Evolutionary conservation across 2,329 filamentous ascomycete species (phyloP).

Genomic region (Ophiostoma triangulosporum): DNA sequence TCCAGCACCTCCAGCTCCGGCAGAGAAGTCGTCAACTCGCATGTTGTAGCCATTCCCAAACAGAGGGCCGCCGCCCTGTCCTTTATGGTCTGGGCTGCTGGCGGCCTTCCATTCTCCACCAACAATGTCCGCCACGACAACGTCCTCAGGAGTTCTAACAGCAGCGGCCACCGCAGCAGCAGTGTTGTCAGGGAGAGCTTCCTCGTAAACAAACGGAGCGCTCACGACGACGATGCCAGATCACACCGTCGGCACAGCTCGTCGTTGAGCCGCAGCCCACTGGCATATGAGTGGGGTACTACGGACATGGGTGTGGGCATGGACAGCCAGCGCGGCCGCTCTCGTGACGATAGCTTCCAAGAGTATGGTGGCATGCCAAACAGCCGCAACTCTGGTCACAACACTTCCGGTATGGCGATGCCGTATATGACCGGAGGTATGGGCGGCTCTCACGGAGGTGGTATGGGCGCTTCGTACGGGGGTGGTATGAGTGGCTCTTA

Average conservation of each 20-base stretch:
- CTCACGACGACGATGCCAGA: neutral
- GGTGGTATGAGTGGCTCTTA: too few relatives aligned
- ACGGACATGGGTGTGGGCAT: neutral
- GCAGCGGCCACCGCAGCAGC: neutral
- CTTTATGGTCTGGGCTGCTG: neutral
- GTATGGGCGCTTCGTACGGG: too few relatives aligned
- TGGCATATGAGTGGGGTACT: neutral
- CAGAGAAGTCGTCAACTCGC: neutral
- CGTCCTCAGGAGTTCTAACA: neutral
- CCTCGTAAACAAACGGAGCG: neutral
- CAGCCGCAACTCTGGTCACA: neutral
- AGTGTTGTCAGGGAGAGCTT: neutral
- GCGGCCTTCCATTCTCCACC: neutral
- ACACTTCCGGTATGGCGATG: neutral
- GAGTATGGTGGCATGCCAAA: neutral
- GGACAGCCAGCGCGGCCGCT: neutral
- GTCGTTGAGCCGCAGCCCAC: neutral
- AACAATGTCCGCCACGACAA: neutral
- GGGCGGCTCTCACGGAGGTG: neutral
- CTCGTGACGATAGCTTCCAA: neutral
- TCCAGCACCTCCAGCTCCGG: neutral
- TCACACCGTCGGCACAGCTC: neutral
- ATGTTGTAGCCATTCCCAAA: neutral
- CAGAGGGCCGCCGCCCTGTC: neutral
- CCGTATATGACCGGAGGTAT: too few relatives aligned